phyloP scores from a whole-genome alignment of 2,329 filamentous ascomycete genomes.

The Sclerotinia minor region DNA sequence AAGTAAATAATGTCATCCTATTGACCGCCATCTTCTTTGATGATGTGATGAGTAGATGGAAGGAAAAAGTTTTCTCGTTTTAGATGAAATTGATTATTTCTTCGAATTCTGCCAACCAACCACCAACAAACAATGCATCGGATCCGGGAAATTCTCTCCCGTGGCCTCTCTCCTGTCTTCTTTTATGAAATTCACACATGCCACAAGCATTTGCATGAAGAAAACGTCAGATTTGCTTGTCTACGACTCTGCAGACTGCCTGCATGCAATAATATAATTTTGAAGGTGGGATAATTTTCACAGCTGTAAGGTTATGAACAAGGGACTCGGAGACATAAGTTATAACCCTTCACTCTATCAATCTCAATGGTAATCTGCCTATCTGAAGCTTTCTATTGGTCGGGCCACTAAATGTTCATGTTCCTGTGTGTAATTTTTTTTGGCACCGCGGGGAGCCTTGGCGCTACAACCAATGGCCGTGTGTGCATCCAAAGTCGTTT shows the following conservation, averaged over 20 bases:
- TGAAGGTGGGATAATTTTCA: slow-evolving; percentile 20
- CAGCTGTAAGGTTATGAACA: neutral
- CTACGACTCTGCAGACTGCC: slow-evolving; percentile 5
- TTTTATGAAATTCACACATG: neutral
- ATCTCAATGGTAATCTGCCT: slow-evolving; percentile 22
- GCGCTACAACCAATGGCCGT: slow-evolving; percentile 10
- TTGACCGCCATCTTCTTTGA: neutral
- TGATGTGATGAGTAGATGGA: neutral
- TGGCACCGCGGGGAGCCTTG: slow-evolving; percentile 23
- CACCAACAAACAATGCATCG: neutral
- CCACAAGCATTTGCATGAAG: slow-evolving; percentile 8
- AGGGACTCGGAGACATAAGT: slow-evolving; percentile 13
- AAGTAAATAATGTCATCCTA: neutral
- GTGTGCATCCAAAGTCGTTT: neutral
- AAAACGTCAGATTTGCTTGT: slow-evolving; percentile 9
- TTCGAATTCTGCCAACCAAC: slow-evolving; percentile 10
- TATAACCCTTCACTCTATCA: slow-evolving; percentile 18
- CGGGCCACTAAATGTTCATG: neutral
- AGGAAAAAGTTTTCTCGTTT: slow-evolving; percentile 11
- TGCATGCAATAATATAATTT: neutral
- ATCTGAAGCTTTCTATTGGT: slow-evolving; percentile 23
- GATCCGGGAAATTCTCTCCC: neutral
- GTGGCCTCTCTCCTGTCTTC: neutral
- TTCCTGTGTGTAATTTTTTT: slow-evolving; percentile 26
- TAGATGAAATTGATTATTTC: neutral